These are phyloP conservation scores for Leptographium flavum DNA, from an alignment of 2,329 filamentous ascomycete genomes.

Conservation along the genomic window DNA sequence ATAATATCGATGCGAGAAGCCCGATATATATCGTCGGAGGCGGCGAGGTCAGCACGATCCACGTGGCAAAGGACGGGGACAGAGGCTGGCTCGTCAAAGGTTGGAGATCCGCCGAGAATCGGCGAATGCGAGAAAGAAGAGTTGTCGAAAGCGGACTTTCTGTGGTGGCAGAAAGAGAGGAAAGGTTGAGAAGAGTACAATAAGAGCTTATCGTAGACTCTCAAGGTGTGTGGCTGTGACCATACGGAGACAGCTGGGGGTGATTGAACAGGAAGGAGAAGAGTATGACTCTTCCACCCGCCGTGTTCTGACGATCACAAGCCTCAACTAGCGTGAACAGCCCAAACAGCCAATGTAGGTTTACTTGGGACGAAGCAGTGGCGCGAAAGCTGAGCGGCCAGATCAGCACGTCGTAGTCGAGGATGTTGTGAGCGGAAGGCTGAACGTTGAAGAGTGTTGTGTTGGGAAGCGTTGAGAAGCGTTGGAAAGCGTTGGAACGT, in stretches of 20 bases:
- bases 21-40: background rate
- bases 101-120: background rate
- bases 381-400: background rate
- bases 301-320: slow-evolving; percentile 17
- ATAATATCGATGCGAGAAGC: background rate
- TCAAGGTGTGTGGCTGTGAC: slow-evolving; percentile 16
- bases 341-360: background rate
- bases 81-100: background rate
- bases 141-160: background rate
- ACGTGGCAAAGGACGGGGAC: slow-evolving; percentile 2
- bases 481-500: background rate
- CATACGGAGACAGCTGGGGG: slow-evolving; percentile 22
- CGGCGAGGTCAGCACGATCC: slow-evolving; percentile 4
- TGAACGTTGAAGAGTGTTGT: too few relatives aligned
- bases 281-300: slow-evolving; percentile 29
- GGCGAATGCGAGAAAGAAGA: background rate
- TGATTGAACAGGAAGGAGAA: slow-evolving; percentile 28
- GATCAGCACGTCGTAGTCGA: background rate
- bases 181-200: slow-evolving; percentile 3
- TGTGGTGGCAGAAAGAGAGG: background rate
- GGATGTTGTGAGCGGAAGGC: background rate
- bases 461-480: background rate
- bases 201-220: slow-evolving; percentile 12
- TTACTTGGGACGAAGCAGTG: background rate
- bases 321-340: slow-evolving; percentile 1